These are phyloP conservation scores for Polyplosphaeria fusca DNA, from an alignment of 495 filamentous ascomycete species.

Conservation along the genomic window DNA sequence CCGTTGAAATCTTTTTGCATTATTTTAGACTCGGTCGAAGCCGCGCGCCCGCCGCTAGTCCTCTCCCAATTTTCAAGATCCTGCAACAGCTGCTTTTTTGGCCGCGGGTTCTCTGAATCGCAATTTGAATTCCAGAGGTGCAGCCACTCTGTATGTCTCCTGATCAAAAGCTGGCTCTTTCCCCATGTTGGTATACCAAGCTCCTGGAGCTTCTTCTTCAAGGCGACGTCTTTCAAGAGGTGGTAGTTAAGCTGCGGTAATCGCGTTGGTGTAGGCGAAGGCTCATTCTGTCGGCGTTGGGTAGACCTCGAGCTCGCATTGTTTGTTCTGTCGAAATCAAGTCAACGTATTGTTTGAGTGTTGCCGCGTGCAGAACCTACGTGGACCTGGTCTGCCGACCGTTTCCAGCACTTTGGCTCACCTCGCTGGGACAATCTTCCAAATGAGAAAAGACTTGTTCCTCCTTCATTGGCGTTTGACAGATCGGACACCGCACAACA, in stretches of 20 bases:
- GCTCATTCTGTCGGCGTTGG: constrained; percentile 11
- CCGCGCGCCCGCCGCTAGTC: constrained; percentile 58
- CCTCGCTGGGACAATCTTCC: constrained; percentile 53
- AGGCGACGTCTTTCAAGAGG: constrained; percentile 67
- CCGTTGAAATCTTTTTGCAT: constrained; percentile 84
- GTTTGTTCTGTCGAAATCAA: neutral
- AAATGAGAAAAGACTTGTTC: constrained; percentile 72
- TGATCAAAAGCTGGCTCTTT: constrained; percentile 62
- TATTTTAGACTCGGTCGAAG: constrained; percentile 37
- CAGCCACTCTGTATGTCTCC: constrained; percentile 86
- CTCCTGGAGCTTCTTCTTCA: constrained; percentile 77
- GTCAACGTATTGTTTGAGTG: neutral
- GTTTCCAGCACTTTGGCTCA: neutral
- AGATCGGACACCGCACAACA: constrained; percentile 78
- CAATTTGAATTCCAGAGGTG: constrained; percentile 97
- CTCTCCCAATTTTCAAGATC: constrained; percentile 84
- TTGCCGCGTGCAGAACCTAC: constrained; percentile 20
- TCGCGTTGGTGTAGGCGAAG: constrained; percentile 39
- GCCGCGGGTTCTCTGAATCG: constrained; percentile 58
- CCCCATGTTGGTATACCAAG: constrained; percentile 77
- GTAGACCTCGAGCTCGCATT: constrained; percentile 1
- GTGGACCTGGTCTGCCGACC: constrained; percentile 31
- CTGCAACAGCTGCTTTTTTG: constrained; percentile 64
- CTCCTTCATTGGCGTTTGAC: constrained; percentile 70
- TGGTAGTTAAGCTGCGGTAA: constrained; percentile 78